These are phyloP conservation scores for Microascus cirrosus DNA, from an alignment of 2,329 filamentous ascomycete species.

Conservation along the genomic window DNA sequence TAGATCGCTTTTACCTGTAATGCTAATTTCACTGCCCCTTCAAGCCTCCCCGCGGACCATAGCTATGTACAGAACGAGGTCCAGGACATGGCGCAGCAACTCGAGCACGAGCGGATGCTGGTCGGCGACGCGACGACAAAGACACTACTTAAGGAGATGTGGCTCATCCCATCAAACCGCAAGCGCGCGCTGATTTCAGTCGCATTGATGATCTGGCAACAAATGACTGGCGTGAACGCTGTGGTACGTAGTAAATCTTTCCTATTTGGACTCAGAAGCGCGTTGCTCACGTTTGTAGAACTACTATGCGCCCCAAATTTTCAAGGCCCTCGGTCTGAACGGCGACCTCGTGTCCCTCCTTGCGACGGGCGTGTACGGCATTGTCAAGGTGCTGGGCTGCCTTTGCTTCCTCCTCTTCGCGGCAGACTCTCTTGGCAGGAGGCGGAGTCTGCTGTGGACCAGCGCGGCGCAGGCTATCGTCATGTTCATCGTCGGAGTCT, in stretches of 20 bases:
- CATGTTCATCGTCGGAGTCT: slow-evolving; percentile 64
- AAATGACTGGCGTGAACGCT: slow-evolving; percentile 53
- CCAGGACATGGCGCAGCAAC: slow-evolving; percentile 47
- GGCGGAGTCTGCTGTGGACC: slow-evolving; percentile 50
- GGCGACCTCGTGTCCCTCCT: slow-evolving; percentile 50
- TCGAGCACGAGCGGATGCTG: slow-evolving; percentile 51
- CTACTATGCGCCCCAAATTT: slow-evolving; percentile 62
- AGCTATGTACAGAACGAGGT: slow-evolving; percentile 48
- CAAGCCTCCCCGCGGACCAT: slow-evolving; percentile 38
- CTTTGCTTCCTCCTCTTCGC: slow-evolving; percentile 54
- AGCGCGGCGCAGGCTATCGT: slow-evolving; percentile 47
- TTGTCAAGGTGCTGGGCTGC: slow-evolving; percentile 58
- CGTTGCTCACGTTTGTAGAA: slow-evolving; percentile 21
- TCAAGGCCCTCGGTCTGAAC: slow-evolving; percentile 50
- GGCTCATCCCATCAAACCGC: slow-evolving; percentile 46
- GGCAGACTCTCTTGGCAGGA: slow-evolving; percentile 58
- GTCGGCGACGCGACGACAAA: slow-evolving; percentile 38
- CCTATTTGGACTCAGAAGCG: not conserved
- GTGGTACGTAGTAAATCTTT: slow-evolving; percentile 20
- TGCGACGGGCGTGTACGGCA: slow-evolving; percentile 63
- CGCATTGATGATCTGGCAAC: slow-evolving; percentile 53
- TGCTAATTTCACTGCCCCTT: not conserved
- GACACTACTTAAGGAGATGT: slow-evolving; percentile 55
- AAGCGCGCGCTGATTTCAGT: slow-evolving; percentile 55
- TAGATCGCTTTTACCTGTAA: not conserved